Percentiles rank a stretch among this genome's conserved stretches.
Conservation (phyloP, 345 rosid genomes). For the Anacardium occidentale region DNA sequence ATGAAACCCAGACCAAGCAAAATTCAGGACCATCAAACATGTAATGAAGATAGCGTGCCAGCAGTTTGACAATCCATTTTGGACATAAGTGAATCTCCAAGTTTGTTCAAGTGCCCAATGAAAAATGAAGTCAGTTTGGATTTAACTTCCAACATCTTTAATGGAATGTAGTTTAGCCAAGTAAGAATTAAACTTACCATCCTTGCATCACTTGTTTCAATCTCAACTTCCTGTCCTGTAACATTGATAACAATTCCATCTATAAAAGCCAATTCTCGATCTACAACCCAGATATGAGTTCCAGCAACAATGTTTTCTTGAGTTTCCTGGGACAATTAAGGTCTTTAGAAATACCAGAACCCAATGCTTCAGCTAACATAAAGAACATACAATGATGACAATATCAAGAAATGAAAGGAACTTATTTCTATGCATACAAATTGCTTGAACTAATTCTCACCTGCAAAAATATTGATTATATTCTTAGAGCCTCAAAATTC, state of each 20-base stretch:
- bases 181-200: conserved; percentile 33
- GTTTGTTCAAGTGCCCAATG: background rate
- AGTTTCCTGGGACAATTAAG: conserved; percentile 32
- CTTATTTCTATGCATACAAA: background rate
- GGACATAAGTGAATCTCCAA: background rate
- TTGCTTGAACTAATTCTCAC: conserved; percentile 1
- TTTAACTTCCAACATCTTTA: background rate
- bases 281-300: conserved; percentile 77
- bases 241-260: conserved; percentile 67
- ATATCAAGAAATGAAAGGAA: background rate
- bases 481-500: background rate
- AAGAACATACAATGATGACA: background rate
- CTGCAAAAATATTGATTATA: background rate
- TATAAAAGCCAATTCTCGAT: conserved; percentile 57
- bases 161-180: background rate
- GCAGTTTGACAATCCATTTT: background rate
- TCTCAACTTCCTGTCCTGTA: conserved; percentile 54
- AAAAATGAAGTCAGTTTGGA: background rate
- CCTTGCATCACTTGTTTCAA: conserved; percentile 48
- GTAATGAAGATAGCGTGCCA: background rate
- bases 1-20: background rate
- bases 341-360: conserved; percentile 15
- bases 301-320: conserved; percentile 45
- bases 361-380: conserved; percentile 5
- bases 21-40: background rate